These are phyloP conservation scores for Plasmodium gallinaceum DNA, from an alignment of 169 alveolate genomes.

Conservation along the genomic window DNA sequence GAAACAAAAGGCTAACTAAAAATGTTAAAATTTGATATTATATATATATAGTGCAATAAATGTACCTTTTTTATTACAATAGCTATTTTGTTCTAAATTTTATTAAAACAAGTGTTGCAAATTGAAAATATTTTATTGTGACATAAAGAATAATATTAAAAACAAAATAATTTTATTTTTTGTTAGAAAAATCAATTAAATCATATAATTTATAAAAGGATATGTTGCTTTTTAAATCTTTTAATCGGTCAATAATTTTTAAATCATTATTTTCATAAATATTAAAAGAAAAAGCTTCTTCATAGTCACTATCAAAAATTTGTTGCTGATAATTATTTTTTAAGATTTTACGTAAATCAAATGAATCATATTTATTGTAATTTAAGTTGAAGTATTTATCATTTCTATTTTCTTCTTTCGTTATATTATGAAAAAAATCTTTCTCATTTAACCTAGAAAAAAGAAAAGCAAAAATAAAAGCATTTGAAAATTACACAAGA, in stretches of 20 bases:
- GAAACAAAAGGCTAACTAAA: no score
- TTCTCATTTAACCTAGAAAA: constrained; percentile 35
- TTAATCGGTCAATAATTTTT: constrained; percentile 67
- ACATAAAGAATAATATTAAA: not conserved
- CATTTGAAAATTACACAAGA: not conserved
- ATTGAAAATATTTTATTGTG: no score
- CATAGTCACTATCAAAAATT: constrained; percentile 38
- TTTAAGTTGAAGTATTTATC: constrained; percentile 10
- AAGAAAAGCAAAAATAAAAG: constrained; percentile 1
- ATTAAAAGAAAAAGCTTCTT: constrained; percentile 54
- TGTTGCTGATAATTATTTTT: constrained; percentile 56
- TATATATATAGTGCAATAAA: no score
- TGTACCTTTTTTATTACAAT: no score
- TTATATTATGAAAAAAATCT: constrained; percentile 30
- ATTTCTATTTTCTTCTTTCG: constrained; percentile 33
- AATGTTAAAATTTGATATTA: no score
- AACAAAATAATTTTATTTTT: constrained; percentile 12
- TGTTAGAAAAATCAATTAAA: constrained; percentile 65
- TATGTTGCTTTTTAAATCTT: constrained; percentile 70
- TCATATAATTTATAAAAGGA: constrained; percentile 72
- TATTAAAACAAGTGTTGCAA: no score
- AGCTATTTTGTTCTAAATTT: no score
- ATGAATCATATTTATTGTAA: constrained; percentile 60
- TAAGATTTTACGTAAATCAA: constrained; percentile 51
- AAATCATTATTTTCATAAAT: constrained; percentile 35